Conservation (phyloP, 1,284 basidiomycete genomes). For the Gomphus bonarii region DNA sequence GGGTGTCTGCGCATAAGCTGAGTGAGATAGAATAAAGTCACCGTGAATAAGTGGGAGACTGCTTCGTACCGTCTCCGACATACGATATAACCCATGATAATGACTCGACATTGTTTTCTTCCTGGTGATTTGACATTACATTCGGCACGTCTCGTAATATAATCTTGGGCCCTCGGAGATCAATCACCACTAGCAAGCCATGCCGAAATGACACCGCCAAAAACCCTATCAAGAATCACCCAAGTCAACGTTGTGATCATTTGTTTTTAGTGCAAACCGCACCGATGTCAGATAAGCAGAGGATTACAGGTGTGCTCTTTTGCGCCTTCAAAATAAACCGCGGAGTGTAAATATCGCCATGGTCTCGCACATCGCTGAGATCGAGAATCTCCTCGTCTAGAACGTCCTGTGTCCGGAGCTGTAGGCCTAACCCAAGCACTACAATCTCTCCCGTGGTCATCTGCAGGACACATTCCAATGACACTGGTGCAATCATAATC, state of each 20-base stretch:
- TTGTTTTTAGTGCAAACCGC: slow-evolving; percentile 16
- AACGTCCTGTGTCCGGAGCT: slow-evolving; percentile 18
- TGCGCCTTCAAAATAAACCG: slow-evolving; percentile 47
- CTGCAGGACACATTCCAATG: slow-evolving; percentile 55
- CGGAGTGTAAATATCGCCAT: slow-evolving; percentile 44
- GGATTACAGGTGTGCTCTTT: slow-evolving; percentile 34
- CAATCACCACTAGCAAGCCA: slow-evolving; percentile 51
- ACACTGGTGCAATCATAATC: slow-evolving; percentile 41
- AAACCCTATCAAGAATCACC: slow-evolving; percentile 42
- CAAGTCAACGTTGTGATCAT: neutral
- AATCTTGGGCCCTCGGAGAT: slow-evolving; percentile 62
- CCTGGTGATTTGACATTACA: slow-evolving; percentile 21
- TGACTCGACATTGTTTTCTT: slow-evolving; percentile 34
- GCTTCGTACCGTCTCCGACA: slow-evolving; percentile 37
- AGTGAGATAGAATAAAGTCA: neutral
- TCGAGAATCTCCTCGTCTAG: slow-evolving; percentile 36
- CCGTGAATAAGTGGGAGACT: neutral
- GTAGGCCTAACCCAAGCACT: slow-evolving; percentile 39
- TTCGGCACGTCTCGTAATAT: slow-evolving; percentile 36
- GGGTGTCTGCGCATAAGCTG: slow-evolving; percentile 30
- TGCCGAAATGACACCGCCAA: slow-evolving; percentile 57
- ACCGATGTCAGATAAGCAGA: slow-evolving; percentile 65
- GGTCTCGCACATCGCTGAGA: slow-evolving; percentile 33
- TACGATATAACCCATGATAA: slow-evolving; percentile 60
- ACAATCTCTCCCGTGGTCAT: slow-evolving; percentile 59